Evolutionary conservation across 2,329 filamentous ascomycete genomes (phyloP), one percentile per base, ranked within the genome.

Genomic region (Diplocarpon mali): DNA sequence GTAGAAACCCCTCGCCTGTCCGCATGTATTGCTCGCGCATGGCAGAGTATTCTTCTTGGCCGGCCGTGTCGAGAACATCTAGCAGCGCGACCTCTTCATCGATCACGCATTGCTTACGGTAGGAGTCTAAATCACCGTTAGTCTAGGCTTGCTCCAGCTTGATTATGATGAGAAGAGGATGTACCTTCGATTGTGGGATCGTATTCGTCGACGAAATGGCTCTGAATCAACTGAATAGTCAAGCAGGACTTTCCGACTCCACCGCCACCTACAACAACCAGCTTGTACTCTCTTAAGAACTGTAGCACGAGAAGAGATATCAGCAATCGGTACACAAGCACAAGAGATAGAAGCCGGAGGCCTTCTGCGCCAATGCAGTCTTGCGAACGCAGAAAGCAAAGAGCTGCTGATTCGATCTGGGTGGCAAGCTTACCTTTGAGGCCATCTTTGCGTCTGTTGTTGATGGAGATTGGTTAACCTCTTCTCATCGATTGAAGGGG

Each of bases 1-100:
- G 80, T 62, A 98, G 71, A 69, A 98, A 48, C 43, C 92, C 92
- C 69, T 98, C 92, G 64, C 92, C 92, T 17, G 90, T 96, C 61
- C 92, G 83, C 90, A 98, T 98, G 76, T 96, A 98, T 70, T 96
- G 92, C 72, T 98, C 92, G 64, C 92, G 78, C 92, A 98, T 96
- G 43, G 92, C 92, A 46, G 89, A 95, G 73, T 96, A 98, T 71
- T 98, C 92, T 69, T 98, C 92, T 68, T 98, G 92, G 49, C 92
- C 92, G 52, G 92, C 92, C 44, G 92, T 98, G 68, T 98, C 92
- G 65, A 96, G 82, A 53, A 98, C 92, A 67, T 98, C 92, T 67
- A 98, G 83, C 49, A 98, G 78, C 41, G 92, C 92, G 56, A 95
- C 88, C 69, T 98, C 92, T 59, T 96, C 92, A 65, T 98, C 92